These are phyloP conservation scores for Blumeria graminis DNA, from an alignment of 2,329 filamentous ascomycete genomes.

Conservation along the genomic window DNA sequence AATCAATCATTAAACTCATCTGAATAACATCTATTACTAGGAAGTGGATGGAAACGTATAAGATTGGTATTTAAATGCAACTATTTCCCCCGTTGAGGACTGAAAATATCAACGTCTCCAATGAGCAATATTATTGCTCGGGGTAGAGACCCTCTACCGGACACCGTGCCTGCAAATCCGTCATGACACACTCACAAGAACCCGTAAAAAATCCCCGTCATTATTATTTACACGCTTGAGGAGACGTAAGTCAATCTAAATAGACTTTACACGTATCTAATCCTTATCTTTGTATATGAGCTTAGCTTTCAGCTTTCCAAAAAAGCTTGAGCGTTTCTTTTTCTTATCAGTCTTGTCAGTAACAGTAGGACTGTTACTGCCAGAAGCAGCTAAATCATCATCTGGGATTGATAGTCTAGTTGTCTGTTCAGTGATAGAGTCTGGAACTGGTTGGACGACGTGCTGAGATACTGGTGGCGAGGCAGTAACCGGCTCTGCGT, in stretches of 20 bases:
- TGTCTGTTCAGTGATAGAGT: constrained; percentile 6
- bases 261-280: neutral
- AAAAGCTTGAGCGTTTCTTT: constrained; percentile 16
- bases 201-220: neutral
- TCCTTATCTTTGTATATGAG: constrained; percentile 16
- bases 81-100: no score
- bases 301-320: constrained; percentile 27
- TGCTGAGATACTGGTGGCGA: constrained; percentile 5
- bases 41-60: no score
- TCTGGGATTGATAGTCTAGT: constrained; percentile 1
- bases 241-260: neutral
- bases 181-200: no score
- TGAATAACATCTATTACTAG: no score
- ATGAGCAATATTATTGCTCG: no score
- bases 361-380: constrained; percentile 9
- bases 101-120: no score
- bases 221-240: neutral
- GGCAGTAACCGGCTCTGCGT: neutral
- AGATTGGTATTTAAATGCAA: no score
- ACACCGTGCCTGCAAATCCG: no score
- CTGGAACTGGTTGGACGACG: constrained; percentile 5
- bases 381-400: neutral
- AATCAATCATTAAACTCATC: no score
- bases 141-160: no score
- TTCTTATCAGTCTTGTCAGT: constrained; percentile 15